Percentiles rank a stretch among this genome's conserved stretches.
phyloP scores from a whole-genome alignment of 768 basidiomycete species.

The Polyporus arcularius region DNA sequence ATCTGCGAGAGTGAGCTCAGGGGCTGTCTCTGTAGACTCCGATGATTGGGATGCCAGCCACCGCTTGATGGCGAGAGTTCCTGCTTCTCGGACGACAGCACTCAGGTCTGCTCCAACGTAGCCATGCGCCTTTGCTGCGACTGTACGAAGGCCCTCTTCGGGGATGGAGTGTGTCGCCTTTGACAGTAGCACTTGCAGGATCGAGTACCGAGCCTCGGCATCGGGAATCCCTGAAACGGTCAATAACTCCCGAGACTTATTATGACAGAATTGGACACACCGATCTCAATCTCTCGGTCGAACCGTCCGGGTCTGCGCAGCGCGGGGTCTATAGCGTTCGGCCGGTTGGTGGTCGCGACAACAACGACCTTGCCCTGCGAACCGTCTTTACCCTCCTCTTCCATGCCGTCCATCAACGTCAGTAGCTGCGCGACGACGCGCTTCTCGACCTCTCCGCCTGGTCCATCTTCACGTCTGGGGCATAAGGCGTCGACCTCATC shows the following conservation, averaged over 20 bases:
- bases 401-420: conserved; percentile 93
- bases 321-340: conserved; percentile 94
- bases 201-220: conserved; percentile 78
- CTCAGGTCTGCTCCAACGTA: conserved; percentile 97
- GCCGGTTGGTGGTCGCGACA: conserved; percentile 94
- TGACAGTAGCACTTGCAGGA: conserved; percentile 80
- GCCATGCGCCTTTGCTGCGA: conserved; percentile 86
- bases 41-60: conserved; percentile 46
- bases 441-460: conserved; percentile 94
- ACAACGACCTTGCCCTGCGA: conserved; percentile 76
- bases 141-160: conserved; percentile 54
- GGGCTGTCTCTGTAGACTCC: conserved; percentile 10
- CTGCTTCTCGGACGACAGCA: conserved; percentile 90
- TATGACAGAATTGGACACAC: conserved; percentile 39
- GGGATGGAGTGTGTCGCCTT: conserved; percentile 79
- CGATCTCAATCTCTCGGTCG: conserved; percentile 95
- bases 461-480: conserved; percentile 84
- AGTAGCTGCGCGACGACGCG: conserved; percentile 93
- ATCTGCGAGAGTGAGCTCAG: conserved; percentile 59
- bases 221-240: conserved; percentile 76
- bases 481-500: conserved; percentile 97
- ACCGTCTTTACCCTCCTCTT: conserved; percentile 42
- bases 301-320: conserved; percentile 88
- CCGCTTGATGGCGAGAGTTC: conserved; percentile 87
- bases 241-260: neutral